Evolutionary conservation across 352 stramenopile genomes (phyloP).

Genomic region (Blastocystis sp.): DNA sequence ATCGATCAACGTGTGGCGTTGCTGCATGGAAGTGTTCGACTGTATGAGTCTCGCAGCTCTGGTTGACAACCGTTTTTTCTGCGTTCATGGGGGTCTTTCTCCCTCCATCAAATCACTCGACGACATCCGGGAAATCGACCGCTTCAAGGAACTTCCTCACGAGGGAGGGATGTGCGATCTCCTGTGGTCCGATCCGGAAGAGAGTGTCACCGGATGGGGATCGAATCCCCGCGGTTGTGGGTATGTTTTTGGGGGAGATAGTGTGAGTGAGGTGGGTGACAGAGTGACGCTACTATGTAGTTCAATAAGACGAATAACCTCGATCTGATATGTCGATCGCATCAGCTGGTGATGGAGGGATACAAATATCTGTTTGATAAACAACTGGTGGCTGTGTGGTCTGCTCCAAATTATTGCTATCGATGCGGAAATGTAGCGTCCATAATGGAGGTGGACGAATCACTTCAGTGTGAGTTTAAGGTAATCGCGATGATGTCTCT

Average conservation of each 20-base stretch:
- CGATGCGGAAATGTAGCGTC: slow-evolving; percentile 94
- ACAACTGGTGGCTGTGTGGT: slow-evolving; percentile 93
- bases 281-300: slow-evolving; percentile 60
- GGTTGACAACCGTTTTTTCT: slow-evolving; percentile 99
- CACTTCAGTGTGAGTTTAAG: slow-evolving; percentile 71
- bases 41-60: slow-evolving; percentile 94
- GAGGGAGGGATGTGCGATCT: slow-evolving; percentile 55
- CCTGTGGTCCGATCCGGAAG: slow-evolving; percentile 55
- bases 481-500: slow-evolving; percentile 93
- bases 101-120: slow-evolving; percentile 11
- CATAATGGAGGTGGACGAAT: slow-evolving; percentile 97
- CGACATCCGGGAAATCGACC: slow-evolving; percentile 55
- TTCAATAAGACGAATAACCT: slow-evolving; percentile 97
- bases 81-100: slow-evolving; percentile 93
- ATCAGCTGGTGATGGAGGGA: slow-evolving; percentile 82
- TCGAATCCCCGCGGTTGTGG: slow-evolving; percentile 89
- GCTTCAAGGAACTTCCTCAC: slow-evolving; percentile 11
- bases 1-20: slow-evolving; percentile 96
- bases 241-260: slow-evolving; percentile 95
- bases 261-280: slow-evolving; percentile 78
- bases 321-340: slow-evolving; percentile 90
- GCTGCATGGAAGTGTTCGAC: slow-evolving; percentile 99
- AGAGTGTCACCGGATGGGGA: slow-evolving; percentile 92
- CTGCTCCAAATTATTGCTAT: slow-evolving; percentile 97
- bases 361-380: slow-evolving; percentile 89